Evolutionary conservation across 805 yeast species (phyloP).

Genomic region (Saturnispora sekii): DNA sequence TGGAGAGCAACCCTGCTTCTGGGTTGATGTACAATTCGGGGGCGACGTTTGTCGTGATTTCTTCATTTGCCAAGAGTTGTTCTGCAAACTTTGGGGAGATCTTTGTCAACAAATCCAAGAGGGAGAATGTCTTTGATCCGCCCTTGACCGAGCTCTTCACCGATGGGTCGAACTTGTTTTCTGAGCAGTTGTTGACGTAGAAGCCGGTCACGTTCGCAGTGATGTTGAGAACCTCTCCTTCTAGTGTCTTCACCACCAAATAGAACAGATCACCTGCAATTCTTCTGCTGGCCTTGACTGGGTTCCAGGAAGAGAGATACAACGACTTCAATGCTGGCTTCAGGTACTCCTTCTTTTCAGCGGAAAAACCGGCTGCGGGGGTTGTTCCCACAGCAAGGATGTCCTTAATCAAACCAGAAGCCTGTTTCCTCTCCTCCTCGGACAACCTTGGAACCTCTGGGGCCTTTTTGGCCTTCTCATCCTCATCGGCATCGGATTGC

Average conservation of each 20-base stretch:
- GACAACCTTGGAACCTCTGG: constrained; percentile 18
- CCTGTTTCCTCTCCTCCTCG: constrained; percentile 26
- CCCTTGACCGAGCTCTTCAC: constrained; percentile 23
- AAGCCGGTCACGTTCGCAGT: constrained; percentile 78
- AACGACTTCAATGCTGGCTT: constrained; percentile 47
- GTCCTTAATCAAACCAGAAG: constrained; percentile 16
- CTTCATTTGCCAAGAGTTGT: constrained; percentile 44
- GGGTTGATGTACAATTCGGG: constrained; percentile 56
- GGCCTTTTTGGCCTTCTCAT: constrained; percentile 11
- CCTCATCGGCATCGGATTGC: constrained; percentile 13
- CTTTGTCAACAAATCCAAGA: constrained; percentile 51
- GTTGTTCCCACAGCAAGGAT: constrained; percentile 6
- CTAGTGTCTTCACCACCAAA: constrained; percentile 65
- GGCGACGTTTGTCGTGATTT: constrained; percentile 32
- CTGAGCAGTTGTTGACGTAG: constrained; percentile 61
- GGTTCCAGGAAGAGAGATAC: constrained; percentile 72
- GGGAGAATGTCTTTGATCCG: constrained; percentile 29
- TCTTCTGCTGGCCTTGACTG: constrained; percentile 58
- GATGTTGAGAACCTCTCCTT: constrained; percentile 68
- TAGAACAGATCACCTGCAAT: constrained; percentile 73
- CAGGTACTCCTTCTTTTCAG: constrained; percentile 25
- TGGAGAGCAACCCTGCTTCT: constrained; percentile 45
- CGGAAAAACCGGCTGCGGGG: constrained; percentile 19
- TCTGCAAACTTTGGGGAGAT: constrained; percentile 54
- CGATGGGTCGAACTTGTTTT: constrained; percentile 60